Evolutionary conservation across 129 eudicot genomes (phyloP), one percentile per base, ranked within the genome.

Genomic region (Chrysanthemum lavandulifolium): DNA sequence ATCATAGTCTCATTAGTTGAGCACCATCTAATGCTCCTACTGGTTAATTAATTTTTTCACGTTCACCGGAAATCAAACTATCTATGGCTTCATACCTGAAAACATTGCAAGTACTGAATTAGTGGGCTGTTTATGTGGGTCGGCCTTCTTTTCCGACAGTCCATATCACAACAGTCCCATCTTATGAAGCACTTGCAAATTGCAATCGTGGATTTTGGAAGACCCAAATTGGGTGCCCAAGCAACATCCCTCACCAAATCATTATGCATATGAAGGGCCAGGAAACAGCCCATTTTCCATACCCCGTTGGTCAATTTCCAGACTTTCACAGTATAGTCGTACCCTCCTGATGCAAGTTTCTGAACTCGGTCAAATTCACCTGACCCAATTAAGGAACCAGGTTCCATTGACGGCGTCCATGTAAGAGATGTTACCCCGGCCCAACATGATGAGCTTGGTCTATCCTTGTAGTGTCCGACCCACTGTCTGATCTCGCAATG

Each of bases 211-310:
- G 80, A 80, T 55, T 80, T 80, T 50, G 80, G 76, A 69, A 80
- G 84, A 47, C 84, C 84, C 71, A 80, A 64, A 52, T 68, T 80
- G 1, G 84, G 80, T 13, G 84, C 84, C 84, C 84, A 80, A 60
- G 84, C 80, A 12, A 80, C 80, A 61, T 80, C 84, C 68, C 84
- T 23, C 15, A 80, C 84, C 73, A 67, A 61, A 69, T 80, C 84
- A 0, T 47, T 60, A 33, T 80, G 84, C 80, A 70, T 74, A 8
- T 67, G 61, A 67, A 74, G 76, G 19, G 76, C 76, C 13, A 77
- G 76, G 40, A 68, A 48, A 31, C 84, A 80, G 40, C 74, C 84
- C 80, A 80, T 61, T 68, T 80, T 80, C 84, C 84, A 74, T n/a
- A 11, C 40, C 50, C 84, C 84, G 29, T 69, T 27, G 10, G 31